Evolutionary conservation across 768 basidiomycete genomes (phyloP).

Genomic region (Antrodiella citrinella): DNA sequence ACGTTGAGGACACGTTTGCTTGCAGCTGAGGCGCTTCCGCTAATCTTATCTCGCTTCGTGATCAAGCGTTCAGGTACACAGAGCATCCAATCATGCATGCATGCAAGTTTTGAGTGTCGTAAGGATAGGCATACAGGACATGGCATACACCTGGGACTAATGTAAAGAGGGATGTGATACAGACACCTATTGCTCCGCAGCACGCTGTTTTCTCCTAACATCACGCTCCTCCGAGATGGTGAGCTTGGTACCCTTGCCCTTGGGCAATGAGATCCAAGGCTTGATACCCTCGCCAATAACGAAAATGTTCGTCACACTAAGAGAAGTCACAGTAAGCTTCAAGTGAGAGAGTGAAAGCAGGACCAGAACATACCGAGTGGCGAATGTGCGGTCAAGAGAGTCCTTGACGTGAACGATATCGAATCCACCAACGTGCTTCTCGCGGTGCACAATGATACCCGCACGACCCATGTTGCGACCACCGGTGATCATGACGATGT

Average conservation of each 20-base stretch:
- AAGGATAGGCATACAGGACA: slow-evolving; percentile 23
- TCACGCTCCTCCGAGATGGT: slow-evolving; percentile 97
- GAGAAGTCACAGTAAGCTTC: not conserved
- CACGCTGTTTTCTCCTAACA: slow-evolving; percentile 73
- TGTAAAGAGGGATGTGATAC: slow-evolving; percentile 10
- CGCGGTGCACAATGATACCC: slow-evolving; percentile 91
- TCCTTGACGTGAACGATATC: slow-evolving; percentile 99
- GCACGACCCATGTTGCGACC: slow-evolving; percentile 99
- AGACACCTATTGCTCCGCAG: slow-evolving; percentile 52
- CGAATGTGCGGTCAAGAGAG: slow-evolving; percentile 90
- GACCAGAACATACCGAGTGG: slow-evolving; percentile 70
- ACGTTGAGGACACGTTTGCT: too few relatives aligned
- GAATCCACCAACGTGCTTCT: slow-evolving; percentile 97
- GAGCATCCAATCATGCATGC: slow-evolving; percentile 15
- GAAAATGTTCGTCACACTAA: slow-evolving; percentile 93
- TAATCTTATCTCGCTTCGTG: too few relatives aligned
- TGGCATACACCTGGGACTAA: slow-evolving; percentile 19
- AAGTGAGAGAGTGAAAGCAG: not conserved
- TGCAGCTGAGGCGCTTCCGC: too few relatives aligned
- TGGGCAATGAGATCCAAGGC: slow-evolving; percentile 94
- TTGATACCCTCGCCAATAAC: slow-evolving; percentile 94
- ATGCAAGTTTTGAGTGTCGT: slow-evolving; percentile 17
- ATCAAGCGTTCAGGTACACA: too few relatives aligned
- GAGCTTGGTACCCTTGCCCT: slow-evolving; percentile 96
- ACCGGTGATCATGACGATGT: slow-evolving; percentile 96